Base-by-base conservation (phyloP, 768 basidiomycete genomes). In the Cystobasidium onofrii region DNA sequence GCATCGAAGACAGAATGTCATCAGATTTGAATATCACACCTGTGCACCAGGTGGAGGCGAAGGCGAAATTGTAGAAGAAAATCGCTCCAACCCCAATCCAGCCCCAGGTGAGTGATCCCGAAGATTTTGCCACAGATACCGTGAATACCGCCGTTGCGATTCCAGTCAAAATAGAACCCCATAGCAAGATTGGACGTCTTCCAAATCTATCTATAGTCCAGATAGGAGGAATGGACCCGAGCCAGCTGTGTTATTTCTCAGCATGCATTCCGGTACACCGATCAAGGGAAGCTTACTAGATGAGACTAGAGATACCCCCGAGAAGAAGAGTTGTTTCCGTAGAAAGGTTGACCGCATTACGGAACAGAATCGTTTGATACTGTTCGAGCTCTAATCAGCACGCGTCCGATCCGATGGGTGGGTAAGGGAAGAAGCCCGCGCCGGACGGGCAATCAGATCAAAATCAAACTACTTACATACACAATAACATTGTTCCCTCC, bases 341-440 rank as follows among this genome's bases (percentile, higher is more conserved):
- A 20, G 63, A 46, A 3, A 64, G 63, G 27, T 46, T 46, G 7
- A 64, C 63, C 6, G 44, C 63, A 23, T 41, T 64, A 1, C 63
- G 63, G 63, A 64, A 64, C 12, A 64, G 63, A 25, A 64, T 64
- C 6, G 63, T 46, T 64, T 64, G 63, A n/a, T 64, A 64, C 57
- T 60, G 27, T 27, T 25, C 12, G n/a, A n/a, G n/a, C n/a, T n/a
- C n/a, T n/a, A n/a, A n/a, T n/a, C n/a, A n/a, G n/a, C n/a, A n/a
- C n/a, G n/a, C n/a, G n/a, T n/a, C n/a, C n/a, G n/a, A n/a, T n/a
- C n/a, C n/a, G n/a, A n/a, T n/a, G n/a, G n/a, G n/a, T n/a, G n/a
- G n/a, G n/a, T n/a, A n/a, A n/a, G n/a, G n/a, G n/a, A n/a, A n/a
- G n/a, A n/a, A n/a, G n/a, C n/a, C n/a, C n/a, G n/a, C n/a, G n/a